Percentiles rank a stretch among this genome's conserved stretches.
Conservation (phyloP, 768 basidiomycete genomes). For the Xanthoconium purpureum region DNA sequence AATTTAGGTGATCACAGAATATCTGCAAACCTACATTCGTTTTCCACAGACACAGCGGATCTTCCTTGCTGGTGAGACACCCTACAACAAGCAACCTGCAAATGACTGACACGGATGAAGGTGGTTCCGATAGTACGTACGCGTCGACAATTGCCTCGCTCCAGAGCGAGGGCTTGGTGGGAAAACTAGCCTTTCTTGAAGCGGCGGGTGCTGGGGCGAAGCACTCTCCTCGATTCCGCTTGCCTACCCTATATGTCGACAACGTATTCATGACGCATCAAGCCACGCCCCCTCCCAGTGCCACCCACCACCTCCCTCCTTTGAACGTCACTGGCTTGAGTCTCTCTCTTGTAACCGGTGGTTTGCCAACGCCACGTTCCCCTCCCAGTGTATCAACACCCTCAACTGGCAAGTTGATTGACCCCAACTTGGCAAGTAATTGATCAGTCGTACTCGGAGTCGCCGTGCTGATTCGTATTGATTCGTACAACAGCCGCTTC, state of each 20-base stretch:
- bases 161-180: conserved; percentile 57
- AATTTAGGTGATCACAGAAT: conserved; percentile 43
- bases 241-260: conserved; percentile 54
- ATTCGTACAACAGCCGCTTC: conserved; percentile 52
- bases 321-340: conserved; percentile 42
- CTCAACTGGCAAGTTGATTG: conserved; percentile 41
- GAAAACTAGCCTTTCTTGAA: conserved; percentile 64
- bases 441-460: background rate
- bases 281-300: conserved; percentile 18
- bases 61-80: conserved; percentile 61
- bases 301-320: conserved; percentile 43
- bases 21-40: conserved; percentile 64
- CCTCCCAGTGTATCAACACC: conserved; percentile 38
- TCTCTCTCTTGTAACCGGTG: conserved; percentile 50
- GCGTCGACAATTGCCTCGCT: conserved; percentile 53
- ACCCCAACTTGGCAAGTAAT: conserved; percentile 59
- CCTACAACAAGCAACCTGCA: background rate
- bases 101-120: conserved; percentile 32
- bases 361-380: conserved; percentile 67
- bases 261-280: conserved; percentile 42
- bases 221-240: conserved; percentile 45
- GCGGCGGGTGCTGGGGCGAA: conserved; percentile 41
- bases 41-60: conserved; percentile 74
- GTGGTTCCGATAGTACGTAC: conserved; percentile 56
- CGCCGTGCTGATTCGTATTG: conserved; percentile 6